phyloP scores from a whole-genome alignment of 2,329 filamentous ascomycete genomes.

The Fusarium algeriense region DNA sequence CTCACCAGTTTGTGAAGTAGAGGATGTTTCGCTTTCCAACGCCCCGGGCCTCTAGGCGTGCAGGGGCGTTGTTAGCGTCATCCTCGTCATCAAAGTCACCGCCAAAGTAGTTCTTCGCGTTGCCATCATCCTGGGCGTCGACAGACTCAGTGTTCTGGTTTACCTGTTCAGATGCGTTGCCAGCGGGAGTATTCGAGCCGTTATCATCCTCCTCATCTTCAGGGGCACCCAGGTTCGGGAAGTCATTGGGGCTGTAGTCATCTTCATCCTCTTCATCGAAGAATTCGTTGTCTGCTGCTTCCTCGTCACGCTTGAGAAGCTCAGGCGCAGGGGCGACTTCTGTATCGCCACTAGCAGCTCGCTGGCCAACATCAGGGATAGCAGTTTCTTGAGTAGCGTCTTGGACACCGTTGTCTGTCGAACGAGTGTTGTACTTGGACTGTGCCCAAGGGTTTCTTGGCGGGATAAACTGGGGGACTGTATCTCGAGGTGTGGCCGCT shows the following conservation, averaged over 20 bases:
- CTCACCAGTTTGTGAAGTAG: constrained; percentile 69
- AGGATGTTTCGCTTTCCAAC: constrained; percentile 55
- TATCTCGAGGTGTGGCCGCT: constrained; percentile 17
- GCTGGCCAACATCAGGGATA: constrained; percentile 6
- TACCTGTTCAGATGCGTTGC: constrained; percentile 1
- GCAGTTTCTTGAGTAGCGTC: constrained; percentile 7
- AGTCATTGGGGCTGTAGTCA: constrained; percentile 8
- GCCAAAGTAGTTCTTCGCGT: constrained; percentile 21
- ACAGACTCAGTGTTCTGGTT: background rate
- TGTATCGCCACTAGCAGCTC: background rate
- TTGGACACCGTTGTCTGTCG: background rate
- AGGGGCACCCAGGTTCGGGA: constrained; percentile 9
- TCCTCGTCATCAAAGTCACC: constrained; percentile 22
- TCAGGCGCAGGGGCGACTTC: background rate
- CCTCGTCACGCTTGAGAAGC: constrained; percentile 17
- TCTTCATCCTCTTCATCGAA: constrained; percentile 26
- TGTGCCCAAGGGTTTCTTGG: constrained; percentile 21
- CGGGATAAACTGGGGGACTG: constrained; percentile 14
- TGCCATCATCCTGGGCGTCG: background rate
- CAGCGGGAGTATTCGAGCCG: background rate
- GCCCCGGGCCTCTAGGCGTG: constrained; percentile 31
- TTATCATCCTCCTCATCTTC: constrained; percentile 8
- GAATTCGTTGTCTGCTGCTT: constrained; percentile 4
- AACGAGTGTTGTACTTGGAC: constrained; percentile 23
- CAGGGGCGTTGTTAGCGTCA: constrained; percentile 12